Conservation (phyloP, 2,329 filamentous ascomycete genomes). For the Penicillium sp. region DNA sequence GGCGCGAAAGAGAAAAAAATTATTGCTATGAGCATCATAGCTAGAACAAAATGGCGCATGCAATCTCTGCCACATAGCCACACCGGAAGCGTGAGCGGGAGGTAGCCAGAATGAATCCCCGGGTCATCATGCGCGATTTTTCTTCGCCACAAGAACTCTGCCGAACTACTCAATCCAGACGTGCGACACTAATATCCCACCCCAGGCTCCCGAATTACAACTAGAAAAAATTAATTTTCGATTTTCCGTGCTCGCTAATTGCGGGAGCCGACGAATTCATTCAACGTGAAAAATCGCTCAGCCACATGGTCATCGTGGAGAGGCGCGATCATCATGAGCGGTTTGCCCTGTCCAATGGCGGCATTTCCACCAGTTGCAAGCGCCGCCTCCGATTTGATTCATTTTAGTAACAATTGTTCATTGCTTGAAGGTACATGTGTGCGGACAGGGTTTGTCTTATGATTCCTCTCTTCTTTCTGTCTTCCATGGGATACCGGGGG, state of each 20-base stretch:
- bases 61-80: slow-evolving; percentile 11
- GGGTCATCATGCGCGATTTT: slow-evolving; percentile 22
- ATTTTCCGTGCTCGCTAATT: not conserved
- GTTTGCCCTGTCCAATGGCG: slow-evolving; percentile 22
- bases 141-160: slow-evolving; percentile 15
- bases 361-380: not conserved
- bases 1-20: not conserved
- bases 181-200: slow-evolving; percentile 1
- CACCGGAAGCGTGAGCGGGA: slow-evolving; percentile 1
- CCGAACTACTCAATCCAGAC: slow-evolving; percentile 5
- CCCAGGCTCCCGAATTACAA: slow-evolving; percentile 8
- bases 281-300: slow-evolving; percentile 16
- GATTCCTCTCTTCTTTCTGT: not conserved
- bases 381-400: not conserved
- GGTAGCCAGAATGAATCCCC: not conserved
- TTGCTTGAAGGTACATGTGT: not conserved
- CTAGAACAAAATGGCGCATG: slow-evolving; percentile 18
- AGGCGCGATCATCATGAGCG: slow-evolving; percentile 14
- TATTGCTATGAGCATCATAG: not conserved
- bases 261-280: not conserved
- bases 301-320: not conserved
- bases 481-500: not conserved
- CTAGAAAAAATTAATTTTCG: not conserved
- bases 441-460: not conserved
- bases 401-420: not conserved